Percentiles rank a stretch among this genome's conserved stretches.
Evolutionary conservation across 2,329 filamentous ascomycete genomes (phyloP).

Genomic region (Trichophyton verrucosum): DNA sequence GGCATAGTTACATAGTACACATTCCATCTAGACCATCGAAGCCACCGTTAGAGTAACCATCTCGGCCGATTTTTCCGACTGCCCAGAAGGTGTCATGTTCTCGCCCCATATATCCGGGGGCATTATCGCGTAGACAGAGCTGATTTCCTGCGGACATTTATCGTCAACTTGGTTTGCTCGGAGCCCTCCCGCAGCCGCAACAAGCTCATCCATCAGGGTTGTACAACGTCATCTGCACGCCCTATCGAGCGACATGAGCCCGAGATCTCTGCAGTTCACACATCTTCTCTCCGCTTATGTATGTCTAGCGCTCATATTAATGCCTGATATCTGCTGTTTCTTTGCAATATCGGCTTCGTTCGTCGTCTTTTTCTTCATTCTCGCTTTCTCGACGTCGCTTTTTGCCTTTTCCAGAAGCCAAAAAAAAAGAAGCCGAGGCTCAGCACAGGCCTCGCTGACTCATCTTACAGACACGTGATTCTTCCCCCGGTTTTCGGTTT

Average conservation of each 20-base stretch:
- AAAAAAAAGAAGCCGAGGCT: conserved; percentile 3
- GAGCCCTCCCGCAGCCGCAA: neutral
- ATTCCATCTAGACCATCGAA: neutral
- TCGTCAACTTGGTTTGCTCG: neutral
- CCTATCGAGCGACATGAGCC: neutral
- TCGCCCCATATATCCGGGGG: neutral
- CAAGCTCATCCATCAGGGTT: neutral
- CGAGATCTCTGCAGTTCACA: neutral
- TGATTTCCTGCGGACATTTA: conserved; percentile 1
- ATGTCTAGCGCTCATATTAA: neutral
- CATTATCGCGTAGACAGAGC: neutral
- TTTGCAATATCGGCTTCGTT: neutral
- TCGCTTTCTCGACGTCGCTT: neutral
- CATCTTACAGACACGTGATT: neutral
- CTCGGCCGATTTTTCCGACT: neutral
- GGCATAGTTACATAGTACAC: neutral
- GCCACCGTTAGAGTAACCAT: neutral
- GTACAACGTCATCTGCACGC: neutral
- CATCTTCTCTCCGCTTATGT: neutral
- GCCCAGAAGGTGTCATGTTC: neutral
- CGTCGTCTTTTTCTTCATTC: neutral
- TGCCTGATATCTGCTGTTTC: neutral
- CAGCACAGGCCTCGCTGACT: neutral
- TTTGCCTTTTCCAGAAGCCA: too few relatives aligned
- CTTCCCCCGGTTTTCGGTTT: neutral